Percentiles rank a stretch among this genome's conserved stretches.
Conservation (phyloP, 495 filamentous ascomycete genomes). For the Antarctomyces pellizariae region DNA sequence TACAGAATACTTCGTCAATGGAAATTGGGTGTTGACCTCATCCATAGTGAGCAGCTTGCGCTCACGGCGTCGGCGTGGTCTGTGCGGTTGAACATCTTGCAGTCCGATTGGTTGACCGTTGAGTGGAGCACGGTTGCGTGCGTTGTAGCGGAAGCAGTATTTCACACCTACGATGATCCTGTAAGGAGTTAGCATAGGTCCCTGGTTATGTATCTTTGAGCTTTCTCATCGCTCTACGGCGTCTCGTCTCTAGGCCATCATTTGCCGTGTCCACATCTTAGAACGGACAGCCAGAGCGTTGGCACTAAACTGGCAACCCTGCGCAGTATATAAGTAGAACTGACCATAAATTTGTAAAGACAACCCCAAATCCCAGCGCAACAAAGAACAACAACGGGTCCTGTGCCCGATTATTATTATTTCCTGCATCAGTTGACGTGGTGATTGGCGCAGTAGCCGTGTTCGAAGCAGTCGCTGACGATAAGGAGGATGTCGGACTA, state of each 20-base stretch:
- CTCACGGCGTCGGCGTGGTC: conserved; percentile 64
- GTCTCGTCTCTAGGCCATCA: too few relatives aligned
- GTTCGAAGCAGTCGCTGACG: too few relatives aligned
- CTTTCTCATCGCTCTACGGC: too few relatives aligned
- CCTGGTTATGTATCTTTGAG: background rate
- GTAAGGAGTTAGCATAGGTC: conserved; percentile 12
- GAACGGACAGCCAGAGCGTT: too few relatives aligned
- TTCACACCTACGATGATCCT: conserved; percentile 99
- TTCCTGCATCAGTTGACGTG: conserved; percentile 5
- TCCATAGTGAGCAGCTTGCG: conserved; percentile 99
- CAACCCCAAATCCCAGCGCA: conserved; percentile 88
- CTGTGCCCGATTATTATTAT: conserved; percentile 37
- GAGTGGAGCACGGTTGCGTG: conserved; percentile 60
- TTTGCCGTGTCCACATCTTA: too few relatives aligned
- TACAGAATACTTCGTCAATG: conserved; percentile 81
- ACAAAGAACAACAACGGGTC: conserved; percentile 93
- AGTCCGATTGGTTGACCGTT: conserved; percentile 69
- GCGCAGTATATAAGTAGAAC: conserved; percentile 12
- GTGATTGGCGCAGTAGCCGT: conserved; percentile 2
- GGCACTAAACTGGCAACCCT: background rate
- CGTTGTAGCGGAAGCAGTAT: conserved; percentile 97
- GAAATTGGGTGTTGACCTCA: conserved; percentile 93
- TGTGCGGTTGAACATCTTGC: conserved; percentile 50
- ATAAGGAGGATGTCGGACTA: conserved; percentile 4
- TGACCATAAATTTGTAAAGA: conserved; percentile 98